Conservation (phyloP, 352 stramenopile species). For the Phytopythium chamaehyphon region DNA sequence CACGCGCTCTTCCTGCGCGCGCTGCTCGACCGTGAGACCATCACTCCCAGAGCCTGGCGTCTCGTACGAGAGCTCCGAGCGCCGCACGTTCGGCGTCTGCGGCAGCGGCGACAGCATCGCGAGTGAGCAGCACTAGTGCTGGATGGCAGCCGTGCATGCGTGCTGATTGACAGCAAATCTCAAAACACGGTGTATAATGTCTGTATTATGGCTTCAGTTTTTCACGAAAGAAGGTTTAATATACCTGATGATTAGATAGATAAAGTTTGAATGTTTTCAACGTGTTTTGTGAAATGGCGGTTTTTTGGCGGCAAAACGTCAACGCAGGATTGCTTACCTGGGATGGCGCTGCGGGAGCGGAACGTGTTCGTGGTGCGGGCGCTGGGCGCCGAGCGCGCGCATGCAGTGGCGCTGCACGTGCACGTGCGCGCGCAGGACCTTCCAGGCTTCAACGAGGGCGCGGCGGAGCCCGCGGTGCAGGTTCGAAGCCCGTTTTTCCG, state of each 20-base stretch:
- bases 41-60: constrained; percentile 6
- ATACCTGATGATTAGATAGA: no score
- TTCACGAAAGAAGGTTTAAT: no score
- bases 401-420: constrained; percentile 53
- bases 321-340: not conserved
- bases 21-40: constrained; percentile 19
- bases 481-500: constrained; percentile 11
- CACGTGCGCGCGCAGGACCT: constrained; percentile 59
- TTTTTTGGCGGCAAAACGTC: not conserved
- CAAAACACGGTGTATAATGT: no score
- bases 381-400: constrained; percentile 35
- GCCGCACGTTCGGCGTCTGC: constrained; percentile 32
- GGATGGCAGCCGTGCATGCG: constrained; percentile 30
- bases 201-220: no score
- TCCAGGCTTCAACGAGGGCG: constrained; percentile 39
- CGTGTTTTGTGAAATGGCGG: not conserved
- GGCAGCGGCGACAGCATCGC: constrained; percentile 63
- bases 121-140: constrained; percentile 48
- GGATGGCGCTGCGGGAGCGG: constrained; percentile 43
- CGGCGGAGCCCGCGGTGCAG: constrained; percentile 28
- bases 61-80: constrained; percentile 32
- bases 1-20: constrained; percentile 38
- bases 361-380: constrained; percentile 61
- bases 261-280: no score
- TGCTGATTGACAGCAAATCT: no score